Evolutionary conservation across 1,284 basidiomycete genomes (phyloP).

Genomic region (Agaricales sp.): DNA sequence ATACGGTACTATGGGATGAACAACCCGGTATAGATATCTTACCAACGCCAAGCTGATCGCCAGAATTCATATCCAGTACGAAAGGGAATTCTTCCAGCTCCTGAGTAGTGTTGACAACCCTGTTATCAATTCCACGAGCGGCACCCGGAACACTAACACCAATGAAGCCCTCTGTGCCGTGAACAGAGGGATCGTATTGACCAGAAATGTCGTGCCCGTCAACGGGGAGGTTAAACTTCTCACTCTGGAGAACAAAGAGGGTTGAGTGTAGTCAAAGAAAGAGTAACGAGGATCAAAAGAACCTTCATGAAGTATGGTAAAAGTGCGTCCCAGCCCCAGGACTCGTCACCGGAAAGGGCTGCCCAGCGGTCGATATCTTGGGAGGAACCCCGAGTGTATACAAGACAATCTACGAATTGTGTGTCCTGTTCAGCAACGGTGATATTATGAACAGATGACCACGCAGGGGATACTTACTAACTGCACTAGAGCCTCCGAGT

Average conservation of each 20-base stretch:
- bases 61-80: constrained; percentile 20
- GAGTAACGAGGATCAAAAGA: not conserved
- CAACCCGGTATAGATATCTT: not conserved
- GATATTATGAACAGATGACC: not conserved
- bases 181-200: constrained; percentile 15
- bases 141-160: constrained; percentile 17
- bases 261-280: not conserved
- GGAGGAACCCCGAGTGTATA: constrained; percentile 19
- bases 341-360: constrained; percentile 16
- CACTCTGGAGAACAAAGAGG: constrained; percentile 13
- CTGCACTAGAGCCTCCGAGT: constrained; percentile 26
- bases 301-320: constrained; percentile 18
- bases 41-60: constrained; percentile 21
- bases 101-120: constrained; percentile 15
- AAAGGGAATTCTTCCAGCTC: constrained; percentile 15
- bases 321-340: constrained; percentile 22
- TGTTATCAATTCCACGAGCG: constrained; percentile 13
- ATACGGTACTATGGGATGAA: not conserved
- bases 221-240: constrained; percentile 16
- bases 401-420: constrained; percentile 14
- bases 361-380: constrained; percentile 21
- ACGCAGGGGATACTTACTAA: constrained; percentile 19
- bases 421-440: not conserved
- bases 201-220: constrained; percentile 16
- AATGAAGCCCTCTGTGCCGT: constrained; percentile 16